Conservation (phyloP, 192 early-diverging fungal genomes). For the Coemansia pectinata region DNA sequence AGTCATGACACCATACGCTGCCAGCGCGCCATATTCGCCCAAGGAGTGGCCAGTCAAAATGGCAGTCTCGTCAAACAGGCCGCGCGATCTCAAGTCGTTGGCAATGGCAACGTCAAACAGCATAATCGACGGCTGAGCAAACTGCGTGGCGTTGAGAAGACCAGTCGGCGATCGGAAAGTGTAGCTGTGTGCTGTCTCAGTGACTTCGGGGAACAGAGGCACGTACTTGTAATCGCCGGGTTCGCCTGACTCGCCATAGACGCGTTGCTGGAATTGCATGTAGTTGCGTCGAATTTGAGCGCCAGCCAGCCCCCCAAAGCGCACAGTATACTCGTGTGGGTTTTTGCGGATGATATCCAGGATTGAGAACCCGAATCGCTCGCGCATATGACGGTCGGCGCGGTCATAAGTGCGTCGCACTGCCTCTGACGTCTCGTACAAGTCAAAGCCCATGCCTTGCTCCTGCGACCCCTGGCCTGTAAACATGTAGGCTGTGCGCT, state of each 20-base stretch:
- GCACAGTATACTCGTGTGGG: slow-evolving; percentile 79
- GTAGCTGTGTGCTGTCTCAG: slow-evolving; percentile 64
- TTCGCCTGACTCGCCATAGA: not conserved
- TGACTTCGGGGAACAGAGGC: slow-evolving; percentile 86
- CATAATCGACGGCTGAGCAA: slow-evolving; percentile 91
- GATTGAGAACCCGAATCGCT: slow-evolving; percentile 87
- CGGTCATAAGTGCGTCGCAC: slow-evolving; percentile 86
- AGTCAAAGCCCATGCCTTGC: slow-evolving; percentile 90
- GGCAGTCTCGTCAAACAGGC: slow-evolving; percentile 75
- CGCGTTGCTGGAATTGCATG: slow-evolving; percentile 47
- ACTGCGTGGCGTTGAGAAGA: slow-evolving; percentile 91
- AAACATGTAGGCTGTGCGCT: slow-evolving; percentile 86
- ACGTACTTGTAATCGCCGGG: not conserved
- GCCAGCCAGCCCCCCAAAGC: slow-evolving; percentile 88
- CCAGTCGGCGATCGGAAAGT: slow-evolving; percentile 86
- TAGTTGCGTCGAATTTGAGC: slow-evolving; percentile 80
- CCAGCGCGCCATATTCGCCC: slow-evolving; percentile 93
- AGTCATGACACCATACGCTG: slow-evolving; percentile 77
- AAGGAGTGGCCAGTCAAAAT: slow-evolving; percentile 91
- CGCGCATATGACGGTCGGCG: slow-evolving; percentile 81
- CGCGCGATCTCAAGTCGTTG: slow-evolving; percentile 79
- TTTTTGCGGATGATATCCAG: slow-evolving; percentile 89
- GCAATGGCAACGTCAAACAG: slow-evolving; percentile 84
- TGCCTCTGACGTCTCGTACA: slow-evolving; percentile 77
- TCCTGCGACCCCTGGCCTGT: slow-evolving; percentile 98